Base-by-base conservation (phyloP, 2,329 filamentous ascomycete genomes). In the Pezicula carpinea region DNA sequence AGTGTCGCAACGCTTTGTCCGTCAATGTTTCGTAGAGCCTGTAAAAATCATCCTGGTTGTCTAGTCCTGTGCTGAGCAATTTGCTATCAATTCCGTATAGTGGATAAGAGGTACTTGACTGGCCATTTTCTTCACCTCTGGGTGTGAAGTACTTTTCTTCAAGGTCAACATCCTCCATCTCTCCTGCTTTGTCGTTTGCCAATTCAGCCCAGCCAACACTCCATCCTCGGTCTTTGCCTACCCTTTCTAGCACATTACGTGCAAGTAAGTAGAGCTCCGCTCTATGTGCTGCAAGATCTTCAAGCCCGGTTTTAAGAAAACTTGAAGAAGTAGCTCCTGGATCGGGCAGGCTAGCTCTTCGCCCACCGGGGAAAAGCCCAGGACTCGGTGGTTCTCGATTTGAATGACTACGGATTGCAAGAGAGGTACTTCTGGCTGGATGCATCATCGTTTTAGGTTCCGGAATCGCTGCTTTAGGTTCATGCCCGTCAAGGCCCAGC, bases 211-310 rank as follows among this genome's bases (percentile, higher is more conserved):
- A 95, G 0, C 85, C 88, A 53, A 88, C 80, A 43, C 73, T 79
- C 91, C 90, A 96, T 3, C 80, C 82, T 18, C 80, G 73, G 49
- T 80, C 79, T 59, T 79, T 81, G 2, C 88, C 91, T 39, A 89
- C 69, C 41, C 83, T 77, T 58, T 92, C 85, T 0, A 97, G 72
- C 5, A 93, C 79, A 52, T 87, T 89, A 46, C 92, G 77, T 7
- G 89, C 91, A 34, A 96, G 70, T 47, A 88, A 72, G 51, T 89
- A 85, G 2, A 97, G 74, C 59, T 96, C 89, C 5, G 89, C 92
- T 58, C 92, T 79, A 50, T 83, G 82, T 38, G 88, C 87, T 31
- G 91, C 88, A 19, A 97, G 72, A 46, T 95, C 87, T 61, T 95
- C 87, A 1, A 91, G 71, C 0, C 92, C 90, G 6, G 70, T 59